Evolutionary conservation across 225 moss, liverwort and hornwort species (phyloP).

Genomic region (Thuidium tamariscinum): DNA sequence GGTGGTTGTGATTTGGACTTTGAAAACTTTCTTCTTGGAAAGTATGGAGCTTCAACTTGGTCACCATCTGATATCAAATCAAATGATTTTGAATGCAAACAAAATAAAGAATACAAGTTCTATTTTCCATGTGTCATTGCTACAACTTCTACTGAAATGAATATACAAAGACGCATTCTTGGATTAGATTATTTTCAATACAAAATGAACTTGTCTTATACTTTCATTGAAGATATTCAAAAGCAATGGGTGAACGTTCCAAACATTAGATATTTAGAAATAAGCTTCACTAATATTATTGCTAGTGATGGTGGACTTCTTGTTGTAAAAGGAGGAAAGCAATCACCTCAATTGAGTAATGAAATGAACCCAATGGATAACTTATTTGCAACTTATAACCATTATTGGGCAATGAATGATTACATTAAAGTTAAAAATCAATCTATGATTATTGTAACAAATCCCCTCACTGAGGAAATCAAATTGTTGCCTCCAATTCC

Average conservation of each 20-base stretch:
- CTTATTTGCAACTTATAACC: neutral
- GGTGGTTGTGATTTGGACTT: neutral
- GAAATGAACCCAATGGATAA: neutral
- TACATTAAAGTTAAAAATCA: neutral
- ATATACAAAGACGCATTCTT: neutral
- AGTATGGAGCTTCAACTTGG: neutral
- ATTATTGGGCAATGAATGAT: neutral
- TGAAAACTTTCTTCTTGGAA: neutral
- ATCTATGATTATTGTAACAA: constrained; percentile 4
- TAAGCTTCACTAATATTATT: neutral
- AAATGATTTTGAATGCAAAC: neutral
- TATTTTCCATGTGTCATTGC: constrained; percentile 2
- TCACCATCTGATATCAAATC: neutral
- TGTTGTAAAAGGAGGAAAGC: neutral
- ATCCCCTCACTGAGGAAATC: neutral
- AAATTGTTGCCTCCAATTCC: constrained; percentile 13
- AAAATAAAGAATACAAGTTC: neutral
- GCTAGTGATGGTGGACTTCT: neutral
- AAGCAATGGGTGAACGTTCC: neutral
- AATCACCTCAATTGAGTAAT: neutral
- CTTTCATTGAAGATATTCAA: neutral
- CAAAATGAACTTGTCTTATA: neutral
- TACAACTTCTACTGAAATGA: neutral
- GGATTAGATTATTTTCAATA: neutral
- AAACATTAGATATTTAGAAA: neutral